Percentiles rank a stretch among this genome's conserved stretches.
These are phyloP conservation scores for Fusarium irregulare DNA, from an alignment of 2,329 filamentous ascomycete species.

Conservation along the genomic window DNA sequence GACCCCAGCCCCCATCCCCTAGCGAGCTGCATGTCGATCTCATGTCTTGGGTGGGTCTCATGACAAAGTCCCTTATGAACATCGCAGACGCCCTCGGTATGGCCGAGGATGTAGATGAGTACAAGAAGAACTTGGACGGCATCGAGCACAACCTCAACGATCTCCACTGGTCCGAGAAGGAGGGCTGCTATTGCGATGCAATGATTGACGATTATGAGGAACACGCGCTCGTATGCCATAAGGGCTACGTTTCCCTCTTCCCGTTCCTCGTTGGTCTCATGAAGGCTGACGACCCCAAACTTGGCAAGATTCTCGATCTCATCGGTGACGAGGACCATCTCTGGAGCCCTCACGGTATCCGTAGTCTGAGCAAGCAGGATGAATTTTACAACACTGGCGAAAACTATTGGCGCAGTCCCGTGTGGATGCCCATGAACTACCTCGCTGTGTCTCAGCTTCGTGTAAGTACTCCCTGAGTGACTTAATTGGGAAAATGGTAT, in stretches of 20 bases:
- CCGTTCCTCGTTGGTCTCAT: conserved; percentile 90
- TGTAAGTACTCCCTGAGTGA: conserved; percentile 63
- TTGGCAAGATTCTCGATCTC: conserved; percentile 80
- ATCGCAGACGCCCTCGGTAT: conserved; percentile 82
- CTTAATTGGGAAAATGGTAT: background rate
- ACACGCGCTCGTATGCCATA: conserved; percentile 89
- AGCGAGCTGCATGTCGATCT: conserved; percentile 96
- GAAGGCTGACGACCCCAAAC: conserved; percentile 75
- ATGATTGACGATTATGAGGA: conserved; percentile 97
- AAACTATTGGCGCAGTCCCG: conserved; percentile 95
- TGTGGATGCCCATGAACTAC: conserved; percentile 98
- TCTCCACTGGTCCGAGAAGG: conserved; percentile 87
- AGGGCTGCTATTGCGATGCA: conserved; percentile 90
- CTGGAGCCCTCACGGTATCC: conserved; percentile 90
- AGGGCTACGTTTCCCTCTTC: conserved; percentile 94
- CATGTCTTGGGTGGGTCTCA: conserved; percentile 97
- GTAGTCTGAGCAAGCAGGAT: conserved; percentile 87
- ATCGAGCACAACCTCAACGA: conserved; percentile 90
- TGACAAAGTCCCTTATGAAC: conserved; percentile 85
- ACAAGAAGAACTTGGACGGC: conserved; percentile 76
- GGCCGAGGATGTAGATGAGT: conserved; percentile 79
- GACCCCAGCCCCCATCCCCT: conserved; percentile 91
- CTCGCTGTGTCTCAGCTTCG: conserved; percentile 81
- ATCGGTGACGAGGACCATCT: conserved; percentile 84
- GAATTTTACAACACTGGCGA: conserved; percentile 88